These are phyloP conservation scores for Ophiostoma angusticollis DNA, from an alignment of 2,329 filamentous ascomycete species.

Conservation along the genomic window DNA sequence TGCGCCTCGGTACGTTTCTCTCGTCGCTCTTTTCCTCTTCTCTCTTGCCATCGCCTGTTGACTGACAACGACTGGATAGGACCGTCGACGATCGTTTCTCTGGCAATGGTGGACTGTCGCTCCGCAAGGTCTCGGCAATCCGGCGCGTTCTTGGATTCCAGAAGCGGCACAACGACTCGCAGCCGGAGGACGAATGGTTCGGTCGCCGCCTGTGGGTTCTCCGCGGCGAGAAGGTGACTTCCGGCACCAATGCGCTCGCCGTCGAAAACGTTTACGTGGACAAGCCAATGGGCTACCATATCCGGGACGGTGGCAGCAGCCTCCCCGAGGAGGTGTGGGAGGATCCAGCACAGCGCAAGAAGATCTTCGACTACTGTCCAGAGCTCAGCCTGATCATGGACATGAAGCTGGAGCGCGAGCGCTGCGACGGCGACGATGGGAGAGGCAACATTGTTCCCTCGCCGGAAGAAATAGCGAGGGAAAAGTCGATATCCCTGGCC, in stretches of 20 bases:
- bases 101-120: conserved; percentile 40
- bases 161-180: conserved; percentile 34
- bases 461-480: background rate
- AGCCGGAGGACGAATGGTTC: conserved; percentile 45
- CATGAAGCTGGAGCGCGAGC: conserved; percentile 40
- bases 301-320: conserved; percentile 29
- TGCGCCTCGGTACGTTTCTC: conserved; percentile 30
- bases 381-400: conserved; percentile 42
- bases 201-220: conserved; percentile 33
- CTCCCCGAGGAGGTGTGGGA: conserved; percentile 35
- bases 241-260: conserved; percentile 28
- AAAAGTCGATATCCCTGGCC: background rate
- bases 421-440: conserved; percentile 27
- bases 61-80: conserved; percentile 16
- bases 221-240: conserved; percentile 35
- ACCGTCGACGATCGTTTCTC: conserved; percentile 30
- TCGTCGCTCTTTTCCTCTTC: background rate
- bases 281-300: conserved; percentile 42
- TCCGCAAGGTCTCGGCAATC: conserved; percentile 40
- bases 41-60: background rate
- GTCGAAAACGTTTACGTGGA: conserved; percentile 37
- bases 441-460: conserved; percentile 16
- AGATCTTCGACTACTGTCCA: conserved; percentile 43
- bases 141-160: conserved; percentile 35
- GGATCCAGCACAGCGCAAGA: conserved; percentile 27